Conservation (phyloP, 2,329 filamentous ascomycete genomes). For the Verticillium dahliae region DNA sequence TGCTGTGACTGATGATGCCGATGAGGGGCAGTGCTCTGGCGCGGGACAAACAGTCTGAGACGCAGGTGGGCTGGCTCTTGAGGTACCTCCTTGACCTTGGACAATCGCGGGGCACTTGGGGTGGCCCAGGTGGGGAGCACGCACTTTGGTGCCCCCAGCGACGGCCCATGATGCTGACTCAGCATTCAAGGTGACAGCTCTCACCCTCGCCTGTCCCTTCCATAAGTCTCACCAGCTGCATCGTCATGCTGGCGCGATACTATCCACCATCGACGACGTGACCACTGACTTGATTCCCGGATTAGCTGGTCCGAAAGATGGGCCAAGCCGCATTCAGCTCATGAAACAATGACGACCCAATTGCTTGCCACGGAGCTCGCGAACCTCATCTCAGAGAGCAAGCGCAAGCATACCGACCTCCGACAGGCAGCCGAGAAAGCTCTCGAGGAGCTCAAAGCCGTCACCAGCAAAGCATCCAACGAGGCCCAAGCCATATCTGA, state of each 20-base stretch:
- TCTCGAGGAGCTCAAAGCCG: slow-evolving; percentile 75
- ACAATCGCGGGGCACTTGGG: background rate
- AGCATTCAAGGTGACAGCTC: background rate
- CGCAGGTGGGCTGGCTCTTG: background rate
- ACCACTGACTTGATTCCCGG: background rate
- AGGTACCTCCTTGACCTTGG: background rate
- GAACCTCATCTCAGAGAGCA: slow-evolving; percentile 91
- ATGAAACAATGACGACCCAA: slow-evolving; percentile 75
- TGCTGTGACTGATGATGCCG: slow-evolving; percentile 6
- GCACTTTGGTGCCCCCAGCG: background rate
- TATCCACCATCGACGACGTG: background rate
- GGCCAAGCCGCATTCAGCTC: background rate
- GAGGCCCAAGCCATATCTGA: slow-evolving; percentile 76
- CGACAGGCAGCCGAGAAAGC: slow-evolving; percentile 93
- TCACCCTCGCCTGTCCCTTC: background rate
- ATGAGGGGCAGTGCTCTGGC: slow-evolving; percentile 1
- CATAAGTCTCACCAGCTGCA: background rate
- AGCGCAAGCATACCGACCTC: slow-evolving; percentile 86
- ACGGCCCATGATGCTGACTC: background rate
- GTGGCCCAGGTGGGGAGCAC: background rate
- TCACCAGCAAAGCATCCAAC: slow-evolving; percentile 55
- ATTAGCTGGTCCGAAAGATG: slow-evolving; percentile 4
- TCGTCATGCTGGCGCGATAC: background rate
- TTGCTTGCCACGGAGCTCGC: slow-evolving; percentile 81
- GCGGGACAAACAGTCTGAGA: background rate